Base-by-base conservation (phyloP, 306 rosid species). In the Canavalia ensiformis region DNA sequence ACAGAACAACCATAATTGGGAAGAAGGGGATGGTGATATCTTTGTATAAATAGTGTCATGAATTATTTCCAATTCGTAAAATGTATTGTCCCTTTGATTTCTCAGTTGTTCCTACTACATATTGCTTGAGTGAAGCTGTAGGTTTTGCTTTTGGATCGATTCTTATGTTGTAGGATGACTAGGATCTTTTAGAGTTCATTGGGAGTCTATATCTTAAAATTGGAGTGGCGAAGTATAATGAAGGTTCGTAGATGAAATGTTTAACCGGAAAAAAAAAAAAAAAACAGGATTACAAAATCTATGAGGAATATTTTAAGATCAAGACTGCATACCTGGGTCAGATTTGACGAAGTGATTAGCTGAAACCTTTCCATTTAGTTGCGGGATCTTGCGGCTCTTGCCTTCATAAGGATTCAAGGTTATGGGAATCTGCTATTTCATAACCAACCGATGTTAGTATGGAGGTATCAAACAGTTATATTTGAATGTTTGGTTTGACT, bases 401-500 rank as follows among this genome's bases (percentile, higher is more conserved):
- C 63, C 25, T 46, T 37, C 49, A 58, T 57, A 50, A 66, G n/a
- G 47, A 55, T 9, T 56, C 7, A 7, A 58, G 75, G 8, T 46
- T 2, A 35, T 28, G 28, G 29, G 63, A 58, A 72, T 25, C 29
- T 54, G 54, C 18, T 11, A 34, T 5, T 35, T 74, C 51, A 29
- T 68, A n/a, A 31, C 50, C 25, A 31, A 39, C 49, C 12, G 8
- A 18, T 68, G 8, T 56, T 63, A 18, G 13, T n/a, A 2, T 18
- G 30, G 58, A 8, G 51, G 25, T 59, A 65, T 12, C 60, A 8
- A 41, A 37, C 25, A 1, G 71, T 39, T 49, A 4, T 49, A 6
- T 49, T 83, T 75, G 89, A 83, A 52, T 72, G 84, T 55, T 80
- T 73, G 87, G 89, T 83, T 75, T 80, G 81, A 54, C 81, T 52